Evolutionary conservation across 148 eudicot genomes (phyloP).

Genomic region (Rhododendron henanense): DNA sequence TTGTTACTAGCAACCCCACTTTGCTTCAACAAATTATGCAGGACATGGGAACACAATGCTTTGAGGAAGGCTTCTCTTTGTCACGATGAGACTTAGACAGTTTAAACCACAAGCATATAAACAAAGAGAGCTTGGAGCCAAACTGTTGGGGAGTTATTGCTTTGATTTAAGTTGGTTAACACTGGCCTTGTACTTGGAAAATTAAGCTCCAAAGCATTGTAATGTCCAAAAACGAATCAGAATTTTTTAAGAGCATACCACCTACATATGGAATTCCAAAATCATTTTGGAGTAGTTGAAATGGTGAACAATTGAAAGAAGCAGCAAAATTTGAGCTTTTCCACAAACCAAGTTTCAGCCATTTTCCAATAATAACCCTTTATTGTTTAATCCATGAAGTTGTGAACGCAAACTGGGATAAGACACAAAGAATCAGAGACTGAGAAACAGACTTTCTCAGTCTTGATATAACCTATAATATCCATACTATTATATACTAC

Average conservation of each 20-base stretch:
- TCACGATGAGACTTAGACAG: not conserved
- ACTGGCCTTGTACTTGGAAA: not conserved
- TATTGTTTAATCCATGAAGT: not conserved
- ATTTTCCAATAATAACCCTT: not conserved
- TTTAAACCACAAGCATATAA: not conserved
- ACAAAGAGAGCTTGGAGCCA: not conserved
- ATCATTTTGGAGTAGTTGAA: too few relatives aligned
- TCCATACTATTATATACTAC: too few relatives aligned
- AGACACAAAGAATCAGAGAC: not conserved
- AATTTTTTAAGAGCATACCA: not conserved
- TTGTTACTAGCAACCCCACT: conserved; percentile 76
- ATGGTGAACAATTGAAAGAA: not conserved
- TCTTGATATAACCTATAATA: not conserved
- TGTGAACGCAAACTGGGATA: not conserved
- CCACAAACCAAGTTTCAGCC: not conserved
- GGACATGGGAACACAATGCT: conserved; percentile 56
- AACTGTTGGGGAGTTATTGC: not conserved
- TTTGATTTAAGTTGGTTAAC: not conserved
- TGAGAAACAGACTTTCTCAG: not conserved
- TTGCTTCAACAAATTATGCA: conserved; percentile 71
- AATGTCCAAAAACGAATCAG: not conserved
- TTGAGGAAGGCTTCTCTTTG: conserved; percentile 58
- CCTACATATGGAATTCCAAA: not conserved
- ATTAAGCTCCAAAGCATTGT: not conserved
- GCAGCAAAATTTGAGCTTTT: not conserved